These are phyloP conservation scores for Ceratocystis destructans DNA, from an alignment of 2,329 filamentous ascomycete genomes.

Conservation along the genomic window DNA sequence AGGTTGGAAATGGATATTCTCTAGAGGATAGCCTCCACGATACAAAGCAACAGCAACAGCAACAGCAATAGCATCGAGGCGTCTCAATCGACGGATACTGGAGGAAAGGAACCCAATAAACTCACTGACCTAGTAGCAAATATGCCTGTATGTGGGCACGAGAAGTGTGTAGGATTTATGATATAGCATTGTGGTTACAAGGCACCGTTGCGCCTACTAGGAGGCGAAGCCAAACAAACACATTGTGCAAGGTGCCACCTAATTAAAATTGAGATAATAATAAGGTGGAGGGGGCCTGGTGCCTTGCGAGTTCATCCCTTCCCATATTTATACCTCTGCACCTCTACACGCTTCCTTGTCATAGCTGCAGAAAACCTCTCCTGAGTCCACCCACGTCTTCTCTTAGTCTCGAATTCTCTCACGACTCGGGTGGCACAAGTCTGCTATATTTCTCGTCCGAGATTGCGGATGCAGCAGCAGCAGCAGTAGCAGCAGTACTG, in stretches of 20 bases:
- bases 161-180: not conserved
- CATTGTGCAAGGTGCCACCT: not conserved
- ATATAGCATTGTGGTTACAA: not conserved
- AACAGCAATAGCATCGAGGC: no score
- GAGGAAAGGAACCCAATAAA: no score
- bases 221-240: slow-evolving; percentile 4
- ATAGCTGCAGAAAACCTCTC: not conserved
- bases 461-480: no score
- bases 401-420: not conserved
- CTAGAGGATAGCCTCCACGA: no score
- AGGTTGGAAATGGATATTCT: not conserved
- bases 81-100: no score
- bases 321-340: not conserved
- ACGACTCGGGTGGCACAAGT: no score
- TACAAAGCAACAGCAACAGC: no score
- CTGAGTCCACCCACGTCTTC: not conserved
- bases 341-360: no score
- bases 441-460: no score
- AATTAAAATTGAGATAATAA: not conserved
- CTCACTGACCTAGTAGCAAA: not conserved
- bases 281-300: not conserved
- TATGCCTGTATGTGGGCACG: not conserved
- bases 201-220: not conserved
- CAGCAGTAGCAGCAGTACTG: no score
- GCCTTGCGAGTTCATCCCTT: no score